Conservation (phyloP, 73 alveolate genomes). For the Paramecium tetraurelia region DNA sequence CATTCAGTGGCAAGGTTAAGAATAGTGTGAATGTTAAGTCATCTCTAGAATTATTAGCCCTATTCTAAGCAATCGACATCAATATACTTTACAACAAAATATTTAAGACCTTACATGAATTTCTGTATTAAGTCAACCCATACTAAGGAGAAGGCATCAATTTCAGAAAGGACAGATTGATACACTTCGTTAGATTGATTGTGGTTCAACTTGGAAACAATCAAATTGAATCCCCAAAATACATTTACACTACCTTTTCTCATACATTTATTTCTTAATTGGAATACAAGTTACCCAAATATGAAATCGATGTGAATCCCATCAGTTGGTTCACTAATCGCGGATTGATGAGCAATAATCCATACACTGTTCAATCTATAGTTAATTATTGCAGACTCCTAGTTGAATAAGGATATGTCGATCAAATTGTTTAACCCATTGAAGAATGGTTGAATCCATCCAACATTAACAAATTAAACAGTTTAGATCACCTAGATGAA, state of each 20-base stretch:
- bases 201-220: background rate
- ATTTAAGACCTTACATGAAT: background rate
- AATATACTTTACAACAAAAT: background rate
- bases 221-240: background rate
- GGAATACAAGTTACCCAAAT: background rate
- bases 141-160: background rate
- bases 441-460: background rate
- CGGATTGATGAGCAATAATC: background rate
- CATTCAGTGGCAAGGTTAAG: background rate
- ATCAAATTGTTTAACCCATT: background rate
- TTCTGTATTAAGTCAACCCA: background rate
- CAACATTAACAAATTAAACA: background rate
- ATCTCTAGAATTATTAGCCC: background rate
- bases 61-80: background rate
- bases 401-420: background rate
- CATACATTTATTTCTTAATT: conserved; percentile 3
- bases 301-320: background rate
- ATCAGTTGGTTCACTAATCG: background rate
- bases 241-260: background rate
- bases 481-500: background rate
- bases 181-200: background rate
- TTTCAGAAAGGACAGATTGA: conserved; percentile 23
- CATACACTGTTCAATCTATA: background rate
- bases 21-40: background rate
- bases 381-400: background rate